Evolutionary conservation across 2,329 filamentous ascomycete genomes (phyloP).

Genomic region (Bipolaris bicolor): DNA sequence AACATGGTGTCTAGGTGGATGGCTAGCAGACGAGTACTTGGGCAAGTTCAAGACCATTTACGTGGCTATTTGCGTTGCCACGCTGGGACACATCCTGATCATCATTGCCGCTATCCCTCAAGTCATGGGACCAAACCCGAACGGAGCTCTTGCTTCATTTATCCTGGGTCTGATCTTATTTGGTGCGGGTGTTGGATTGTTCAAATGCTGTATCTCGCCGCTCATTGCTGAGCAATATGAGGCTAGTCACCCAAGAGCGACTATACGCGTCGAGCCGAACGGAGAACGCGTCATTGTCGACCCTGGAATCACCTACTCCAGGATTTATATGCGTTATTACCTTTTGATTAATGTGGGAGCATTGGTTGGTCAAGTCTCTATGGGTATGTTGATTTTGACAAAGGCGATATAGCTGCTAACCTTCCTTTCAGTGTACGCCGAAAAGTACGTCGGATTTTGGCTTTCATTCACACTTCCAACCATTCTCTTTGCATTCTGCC

Average conservation of each 20-base stretch:
- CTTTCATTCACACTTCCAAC: constrained; percentile 71
- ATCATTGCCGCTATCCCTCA: constrained; percentile 60
- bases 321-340: constrained; percentile 74
- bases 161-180: constrained; percentile 55
- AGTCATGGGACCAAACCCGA: constrained; percentile 41
- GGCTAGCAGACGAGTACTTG: constrained; percentile 64
- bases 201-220: constrained; percentile 57
- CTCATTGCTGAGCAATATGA: constrained; percentile 71
- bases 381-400: constrained; percentile 44
- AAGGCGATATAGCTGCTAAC: background rate
- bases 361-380: constrained; percentile 65
- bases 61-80: constrained; percentile 62
- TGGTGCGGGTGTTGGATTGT: constrained; percentile 52
- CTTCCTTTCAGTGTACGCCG: constrained; percentile 62
- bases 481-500: constrained; percentile 64
- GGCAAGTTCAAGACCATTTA: constrained; percentile 66
- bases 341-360: constrained; percentile 73
- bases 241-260: constrained; percentile 59
- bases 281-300: constrained; percentile 73
- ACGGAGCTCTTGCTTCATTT: constrained; percentile 54
- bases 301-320: constrained; percentile 67
- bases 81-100: constrained; percentile 60
- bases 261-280: constrained; percentile 57
- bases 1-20: constrained; percentile 60
- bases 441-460: constrained; percentile 78